These are phyloP conservation scores for Tolypocladium album DNA, from an alignment of 2,329 filamentous ascomycete species.

Conservation along the genomic window DNA sequence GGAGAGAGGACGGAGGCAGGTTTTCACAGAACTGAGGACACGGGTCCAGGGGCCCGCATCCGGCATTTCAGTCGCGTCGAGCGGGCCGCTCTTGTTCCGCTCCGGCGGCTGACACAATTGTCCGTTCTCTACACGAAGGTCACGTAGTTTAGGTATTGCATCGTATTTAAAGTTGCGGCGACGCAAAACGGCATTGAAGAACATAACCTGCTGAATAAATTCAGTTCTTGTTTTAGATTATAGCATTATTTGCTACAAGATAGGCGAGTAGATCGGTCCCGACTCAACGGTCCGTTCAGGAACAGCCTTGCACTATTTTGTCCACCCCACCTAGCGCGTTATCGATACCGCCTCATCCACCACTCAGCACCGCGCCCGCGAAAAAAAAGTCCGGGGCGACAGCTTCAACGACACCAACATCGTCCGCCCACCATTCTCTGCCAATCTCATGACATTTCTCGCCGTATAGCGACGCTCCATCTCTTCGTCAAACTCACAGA, in stretches of 20 bases:
- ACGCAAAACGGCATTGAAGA: too few relatives aligned
- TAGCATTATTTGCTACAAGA: too few relatives aligned
- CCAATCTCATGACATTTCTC: neutral
- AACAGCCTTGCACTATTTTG: neutral
- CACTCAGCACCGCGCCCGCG: neutral
- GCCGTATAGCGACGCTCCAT: neutral
- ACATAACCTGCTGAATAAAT: too few relatives aligned
- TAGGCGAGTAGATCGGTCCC: too few relatives aligned
- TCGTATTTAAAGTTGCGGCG: too few relatives aligned
- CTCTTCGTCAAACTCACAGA: too few relatives aligned
- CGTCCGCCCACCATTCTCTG: neutral
- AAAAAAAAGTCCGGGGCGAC: neutral
- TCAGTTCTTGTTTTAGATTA: too few relatives aligned
- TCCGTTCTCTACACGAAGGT: neutral
- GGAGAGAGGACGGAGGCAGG: neutral
- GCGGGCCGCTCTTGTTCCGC: slow-evolving; percentile 2
- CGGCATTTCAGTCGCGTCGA: neutral
- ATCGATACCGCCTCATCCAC: neutral
- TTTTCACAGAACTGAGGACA: neutral
- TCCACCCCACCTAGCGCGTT: neutral
- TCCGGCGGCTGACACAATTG: neutral
- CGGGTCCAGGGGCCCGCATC: neutral
- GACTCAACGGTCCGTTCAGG: too few relatives aligned
- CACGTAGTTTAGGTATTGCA: too few relatives aligned
- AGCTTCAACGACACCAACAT: neutral